phyloP scores from a whole-genome alignment of 345 rosid species.

The Eucalyptus pauciflora region DNA sequence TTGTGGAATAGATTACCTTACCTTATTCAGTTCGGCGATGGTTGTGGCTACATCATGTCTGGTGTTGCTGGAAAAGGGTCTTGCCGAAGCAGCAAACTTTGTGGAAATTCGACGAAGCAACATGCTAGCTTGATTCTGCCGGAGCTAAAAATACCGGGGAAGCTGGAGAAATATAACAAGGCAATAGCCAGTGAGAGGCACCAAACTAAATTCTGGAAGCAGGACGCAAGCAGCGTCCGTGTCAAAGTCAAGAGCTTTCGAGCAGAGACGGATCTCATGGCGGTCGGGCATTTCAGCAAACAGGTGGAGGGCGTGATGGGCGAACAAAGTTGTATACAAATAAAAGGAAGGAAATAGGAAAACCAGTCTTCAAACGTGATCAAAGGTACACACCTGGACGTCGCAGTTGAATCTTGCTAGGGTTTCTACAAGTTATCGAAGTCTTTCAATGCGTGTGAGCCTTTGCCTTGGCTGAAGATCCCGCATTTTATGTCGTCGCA shows the following conservation, averaged over 20 bases:
- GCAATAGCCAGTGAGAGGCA: neutral
- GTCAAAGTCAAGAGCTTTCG: neutral
- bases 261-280: neutral
- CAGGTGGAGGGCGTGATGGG: neutral
- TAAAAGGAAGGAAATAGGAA: neutral
- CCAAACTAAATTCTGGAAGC: neutral
- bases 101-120: constrained; percentile 30
- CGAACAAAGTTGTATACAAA: neutral
- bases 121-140: constrained; percentile 2
- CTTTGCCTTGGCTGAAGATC: neutral
- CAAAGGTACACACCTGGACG: neutral
- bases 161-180: neutral
- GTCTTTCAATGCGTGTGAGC: neutral
- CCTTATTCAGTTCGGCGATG: constrained; percentile 50
- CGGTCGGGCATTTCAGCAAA: constrained; percentile 7
- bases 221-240: neutral
- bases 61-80: constrained; percentile 18
- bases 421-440: neutral
- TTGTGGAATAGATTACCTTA: neutral
- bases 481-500: neutral
- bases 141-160: neutral
- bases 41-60: constrained; percentile 6
- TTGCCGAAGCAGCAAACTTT: constrained; percentile 14
- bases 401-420: neutral
- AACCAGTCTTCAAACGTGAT: neutral